Conservation (phyloP, 495 filamentous ascomycete species). For the Cladorrhinum samala region DNA sequence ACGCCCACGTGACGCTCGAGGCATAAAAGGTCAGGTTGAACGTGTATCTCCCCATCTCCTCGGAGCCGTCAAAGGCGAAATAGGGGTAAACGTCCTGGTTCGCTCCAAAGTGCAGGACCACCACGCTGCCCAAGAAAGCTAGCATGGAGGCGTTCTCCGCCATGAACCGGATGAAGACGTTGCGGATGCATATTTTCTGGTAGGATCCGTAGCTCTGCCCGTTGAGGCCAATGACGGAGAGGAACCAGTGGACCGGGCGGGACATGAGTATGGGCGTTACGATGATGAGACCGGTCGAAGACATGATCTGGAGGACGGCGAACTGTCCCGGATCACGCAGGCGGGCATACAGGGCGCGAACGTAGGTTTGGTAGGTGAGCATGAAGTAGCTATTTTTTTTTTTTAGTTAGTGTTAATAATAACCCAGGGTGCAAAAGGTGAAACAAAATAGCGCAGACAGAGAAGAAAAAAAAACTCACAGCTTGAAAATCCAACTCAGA, state of each 20-base stretch:
- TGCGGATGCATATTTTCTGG: conserved; percentile 53
- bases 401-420: too few relatives aligned
- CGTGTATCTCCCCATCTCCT: conserved; percentile 40
- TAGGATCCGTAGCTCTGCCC: conserved; percentile 51
- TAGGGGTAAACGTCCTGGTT: conserved; percentile 58
- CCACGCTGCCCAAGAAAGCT: conserved; percentile 53
- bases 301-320: conserved; percentile 52
- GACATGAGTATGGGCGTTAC: conserved; percentile 57
- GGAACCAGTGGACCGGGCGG: conserved; percentile 43
- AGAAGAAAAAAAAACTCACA: conserved; percentile 38
- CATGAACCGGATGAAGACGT: conserved; percentile 56
- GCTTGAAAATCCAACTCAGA: conserved; percentile 58
- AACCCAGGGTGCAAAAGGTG: not conserved
- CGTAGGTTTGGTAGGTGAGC: conserved; percentile 62
- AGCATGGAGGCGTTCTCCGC: conserved; percentile 62
- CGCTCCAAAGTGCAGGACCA: conserved; percentile 55
- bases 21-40: conserved; percentile 55
- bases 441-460: too few relatives aligned
- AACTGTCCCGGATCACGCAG: conserved; percentile 55
- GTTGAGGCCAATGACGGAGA: conserved; percentile 43
- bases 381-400: conserved; percentile 53
- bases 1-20: conserved; percentile 54
- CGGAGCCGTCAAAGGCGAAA: conserved; percentile 48
- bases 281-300: conserved; percentile 51
- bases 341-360: conserved; percentile 60